Evolutionary conservation across 768 basidiomycete species (phyloP).

Genomic region (Macrolepiota dolichaula): DNA sequence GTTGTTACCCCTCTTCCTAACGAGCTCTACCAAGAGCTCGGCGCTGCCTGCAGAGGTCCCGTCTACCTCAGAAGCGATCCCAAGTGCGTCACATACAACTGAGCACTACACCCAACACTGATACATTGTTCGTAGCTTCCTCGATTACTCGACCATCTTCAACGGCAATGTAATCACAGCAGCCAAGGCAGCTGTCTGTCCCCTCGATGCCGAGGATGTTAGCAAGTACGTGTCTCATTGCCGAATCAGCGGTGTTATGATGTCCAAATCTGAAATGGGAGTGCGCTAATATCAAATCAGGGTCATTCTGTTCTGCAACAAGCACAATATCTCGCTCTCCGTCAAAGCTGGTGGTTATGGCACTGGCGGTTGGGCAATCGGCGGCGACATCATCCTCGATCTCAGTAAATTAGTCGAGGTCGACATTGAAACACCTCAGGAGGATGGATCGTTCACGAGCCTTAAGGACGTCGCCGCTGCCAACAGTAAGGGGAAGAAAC

Average conservation of each 20-base stretch:
- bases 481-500: constrained; percentile 54
- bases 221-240: constrained; percentile 55
- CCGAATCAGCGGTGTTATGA: neutral
- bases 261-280: neutral
- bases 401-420: constrained; percentile 65
- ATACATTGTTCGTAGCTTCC: constrained; percentile 32
- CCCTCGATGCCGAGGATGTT: constrained; percentile 77
- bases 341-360: constrained; percentile 91
- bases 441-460: constrained; percentile 55
- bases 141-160: constrained; percentile 56
- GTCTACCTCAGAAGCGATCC: constrained; percentile 40
- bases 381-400: constrained; percentile 85
- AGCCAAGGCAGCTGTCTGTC: constrained; percentile 66
- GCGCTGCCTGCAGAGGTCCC: constrained; percentile 41
- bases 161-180: constrained; percentile 69
- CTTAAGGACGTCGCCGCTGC: constrained; percentile 51
- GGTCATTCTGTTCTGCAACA: constrained; percentile 69
- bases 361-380: constrained; percentile 85
- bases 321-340: constrained; percentile 67
- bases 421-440: constrained; percentile 59
- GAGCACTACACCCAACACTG: neutral
- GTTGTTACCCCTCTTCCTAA: constrained; percentile 25
- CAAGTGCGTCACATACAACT: constrained; percentile 6
- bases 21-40: constrained; percentile 42
- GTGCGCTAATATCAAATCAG: constrained; percentile 31